Percentiles rank a stretch among this genome's conserved stretches.
These are phyloP conservation scores for Kickxella alabastrina DNA, from an alignment of 192 early-diverging fungal species.

Conservation along the genomic window DNA sequence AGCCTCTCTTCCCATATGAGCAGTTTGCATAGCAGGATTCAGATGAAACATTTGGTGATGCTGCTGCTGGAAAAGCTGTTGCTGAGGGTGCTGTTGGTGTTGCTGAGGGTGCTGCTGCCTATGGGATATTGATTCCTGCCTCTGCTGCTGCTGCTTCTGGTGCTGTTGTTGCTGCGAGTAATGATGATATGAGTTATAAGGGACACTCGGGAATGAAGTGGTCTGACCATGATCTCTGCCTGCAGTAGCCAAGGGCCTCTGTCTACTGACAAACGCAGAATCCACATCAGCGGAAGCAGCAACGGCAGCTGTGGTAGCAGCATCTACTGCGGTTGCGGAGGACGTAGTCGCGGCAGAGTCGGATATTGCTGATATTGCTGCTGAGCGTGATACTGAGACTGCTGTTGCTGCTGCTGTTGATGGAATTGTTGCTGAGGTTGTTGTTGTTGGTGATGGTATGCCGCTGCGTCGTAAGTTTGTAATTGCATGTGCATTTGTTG, in stretches of 20 bases:
- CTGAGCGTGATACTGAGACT: slow-evolving; percentile 20
- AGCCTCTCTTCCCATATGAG: slow-evolving; percentile 19
- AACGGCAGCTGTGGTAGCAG: neutral
- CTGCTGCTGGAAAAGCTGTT: slow-evolving; percentile 10
- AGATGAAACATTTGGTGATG: slow-evolving; percentile 23
- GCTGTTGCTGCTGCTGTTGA: slow-evolving; percentile 14
- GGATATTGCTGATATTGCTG: slow-evolving; percentile 47
- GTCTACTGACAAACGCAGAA: neutral
- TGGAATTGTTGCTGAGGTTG: slow-evolving; percentile 10
- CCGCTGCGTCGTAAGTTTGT: slow-evolving; percentile 26
- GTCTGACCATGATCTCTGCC: neutral
- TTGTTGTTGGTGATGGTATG: slow-evolving; percentile 34
- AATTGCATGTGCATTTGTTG: slow-evolving; percentile 35
- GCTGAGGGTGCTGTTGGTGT: slow-evolving; percentile 4
- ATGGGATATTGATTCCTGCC: neutral
- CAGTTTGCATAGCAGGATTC: slow-evolving; percentile 17
- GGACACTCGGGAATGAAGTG: neutral
- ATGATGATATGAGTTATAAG: no score
- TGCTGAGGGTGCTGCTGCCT: neutral
- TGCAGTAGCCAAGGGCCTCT: neutral
- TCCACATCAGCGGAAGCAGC: neutral
- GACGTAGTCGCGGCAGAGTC: slow-evolving; percentile 44
- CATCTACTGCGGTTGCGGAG: slow-evolving; percentile 39
- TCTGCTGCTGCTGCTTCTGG: slow-evolving; percentile 14
- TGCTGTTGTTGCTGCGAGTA: slow-evolving; percentile 14